Base-by-base conservation (phyloP, 306 rosid species). In the Clitoria ternatea region DNA sequence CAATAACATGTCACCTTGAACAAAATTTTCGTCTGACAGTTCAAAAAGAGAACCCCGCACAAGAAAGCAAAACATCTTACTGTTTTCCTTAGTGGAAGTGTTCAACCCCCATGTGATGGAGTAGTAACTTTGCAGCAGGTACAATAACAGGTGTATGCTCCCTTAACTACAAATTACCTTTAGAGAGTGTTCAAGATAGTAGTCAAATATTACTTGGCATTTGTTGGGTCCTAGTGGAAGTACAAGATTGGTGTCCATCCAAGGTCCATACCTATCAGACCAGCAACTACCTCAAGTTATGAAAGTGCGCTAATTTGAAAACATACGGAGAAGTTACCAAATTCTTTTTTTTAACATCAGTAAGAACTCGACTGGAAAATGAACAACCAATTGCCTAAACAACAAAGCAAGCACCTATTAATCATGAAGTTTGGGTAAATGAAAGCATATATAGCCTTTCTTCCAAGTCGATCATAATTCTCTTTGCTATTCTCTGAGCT, bases 221-320 rank as follows among this genome's bases (percentile, higher is more conserved):
- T 84, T 90, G 61, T 76, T 74, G 23, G 87, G 89, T 87, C 92
- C 97, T 17, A 90, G 82, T 11, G 98, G 98, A 53, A 90, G 84
- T 69, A 93, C 98, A 20, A 93, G 93, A 76, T 93, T 93, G 62
- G 94, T 90, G 72, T 90, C 98, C 98, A 90, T 90, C 97, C 97
- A 93, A 62, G 98, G 97, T 79, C 98, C 98, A 84, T 93, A 93
- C 79, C 98, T 90, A 69, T 39, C 14, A 70, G 19, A 48, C 69
- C 70, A 63, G 27, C 27, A 48, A 72, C 66, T 53, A 80, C 47
- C 24, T 17, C 35, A 14, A 76, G 32, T 62, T 36, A 54, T 61
- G 14, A 54, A 24, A 11, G 19, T 73, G n/a, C 7, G 43, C 63
- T 27, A 18, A 23, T 44, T 75, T 69, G 45, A 74, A 40, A 78